A percentile compares a stretch with the other conserved stretches of the same genome.
Evolutionary conservation across 306 rosid genomes (phyloP).

Genomic region (Prunus persica): Prunus_persica_NCBIv2 NC_034011.1:18928001-18928500

Average conservation of each 20-base stretch:
- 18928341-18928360: too few relatives aligned
- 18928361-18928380: too few relatives aligned
- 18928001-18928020: neutral
- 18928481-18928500: too few relatives aligned
- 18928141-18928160: neutral
- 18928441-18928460: too few relatives aligned
- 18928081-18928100: neutral
- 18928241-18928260: neutral
- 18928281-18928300: too few relatives aligned
- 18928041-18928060: neutral
- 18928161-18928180: neutral
- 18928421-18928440: too few relatives aligned
- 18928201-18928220: neutral
- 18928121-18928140: neutral
- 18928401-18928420: too few relatives aligned
- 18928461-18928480: too few relatives aligned
- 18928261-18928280: too few relatives aligned
- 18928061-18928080: neutral
- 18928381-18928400: too few relatives aligned
- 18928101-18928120: neutral
- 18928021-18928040: neutral
- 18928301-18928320: too few relatives aligned
- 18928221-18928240: neutral
- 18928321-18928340: too few relatives aligned
- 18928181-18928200: neutral